Percentiles rank a stretch among this genome's conserved stretches.
phyloP scores from a whole-genome alignment of 2,329 filamentous ascomycete genomes.

The Xylaria sp. region DNA sequence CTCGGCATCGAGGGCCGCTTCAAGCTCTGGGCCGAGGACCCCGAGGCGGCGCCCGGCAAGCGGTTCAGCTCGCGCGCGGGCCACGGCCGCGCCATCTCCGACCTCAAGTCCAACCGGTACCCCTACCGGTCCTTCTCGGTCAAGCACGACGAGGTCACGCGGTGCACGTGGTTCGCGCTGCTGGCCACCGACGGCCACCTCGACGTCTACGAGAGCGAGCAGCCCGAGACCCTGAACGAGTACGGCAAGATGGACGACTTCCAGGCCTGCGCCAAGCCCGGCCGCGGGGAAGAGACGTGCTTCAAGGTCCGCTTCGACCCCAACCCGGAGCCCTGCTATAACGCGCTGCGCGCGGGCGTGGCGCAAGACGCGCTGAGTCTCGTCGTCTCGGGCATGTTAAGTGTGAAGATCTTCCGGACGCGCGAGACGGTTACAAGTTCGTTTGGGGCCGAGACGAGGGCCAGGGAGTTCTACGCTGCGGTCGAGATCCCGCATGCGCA shows the following conservation, averaged over 20 bases:
- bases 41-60: conserved; percentile 79
- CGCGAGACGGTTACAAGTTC: conserved; percentile 65
- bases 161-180: conserved; percentile 86
- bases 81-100: conserved; percentile 62
- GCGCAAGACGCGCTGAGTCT: conserved; percentile 81
- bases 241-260: conserved; percentile 83
- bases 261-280: conserved; percentile 75
- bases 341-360: conserved; percentile 82
- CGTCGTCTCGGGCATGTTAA: conserved; percentile 86
- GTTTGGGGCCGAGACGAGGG: conserved; percentile 65
- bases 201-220: conserved; percentile 84
- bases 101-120: conserved; percentile 68
- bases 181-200: conserved; percentile 85
- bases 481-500: conserved; percentile 80
- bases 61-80: conserved; percentile 77
- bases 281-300: conserved; percentile 84
- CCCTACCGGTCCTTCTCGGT: conserved; percentile 87
- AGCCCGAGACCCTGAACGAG: conserved; percentile 81
- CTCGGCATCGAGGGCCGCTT: conserved; percentile 91
- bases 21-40: conserved; percentile 93
- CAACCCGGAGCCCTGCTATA: conserved; percentile 83
- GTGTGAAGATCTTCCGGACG: conserved; percentile 85
- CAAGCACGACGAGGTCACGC: conserved; percentile 80
- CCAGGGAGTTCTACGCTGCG: conserved; percentile 86
- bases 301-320: conserved; percentile 91